Evolutionary conservation across 306 rosid species (phyloP).

Genomic region (Cyamopsis tetragonoloba): DNA sequence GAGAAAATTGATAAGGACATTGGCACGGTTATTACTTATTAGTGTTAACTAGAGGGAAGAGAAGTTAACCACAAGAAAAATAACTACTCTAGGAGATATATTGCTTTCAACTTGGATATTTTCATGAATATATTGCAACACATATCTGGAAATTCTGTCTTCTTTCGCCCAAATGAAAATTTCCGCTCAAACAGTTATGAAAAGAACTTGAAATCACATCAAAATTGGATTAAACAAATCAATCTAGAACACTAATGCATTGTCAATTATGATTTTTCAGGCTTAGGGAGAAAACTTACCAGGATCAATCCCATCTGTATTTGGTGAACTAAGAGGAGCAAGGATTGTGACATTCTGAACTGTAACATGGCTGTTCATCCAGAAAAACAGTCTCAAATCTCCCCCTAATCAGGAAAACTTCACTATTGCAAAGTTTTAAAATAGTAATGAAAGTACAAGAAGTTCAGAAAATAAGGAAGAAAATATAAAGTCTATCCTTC

Average conservation of each 20-base stretch:
- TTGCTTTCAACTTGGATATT: not conserved
- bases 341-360: constrained; percentile 59
- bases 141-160: not conserved
- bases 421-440: constrained; percentile 38
- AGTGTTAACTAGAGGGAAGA: not conserved
- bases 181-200: not conserved
- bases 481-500: constrained; percentile 11
- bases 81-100: not conserved
- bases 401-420: constrained; percentile 42
- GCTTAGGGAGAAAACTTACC: constrained; percentile 38
- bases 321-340: constrained; percentile 63
- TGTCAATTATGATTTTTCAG: not conserved
- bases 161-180: not conserved
- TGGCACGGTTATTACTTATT: not conserved
- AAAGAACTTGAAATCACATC: not conserved
- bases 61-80: not conserved
- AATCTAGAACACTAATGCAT: not conserved
- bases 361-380: constrained; percentile 63
- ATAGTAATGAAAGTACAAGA: constrained; percentile 25
- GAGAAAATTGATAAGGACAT: not conserved
- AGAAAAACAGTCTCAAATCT: constrained; percentile 49
- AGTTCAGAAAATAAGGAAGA: constrained; percentile 10
- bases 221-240: not conserved
- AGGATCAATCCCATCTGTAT: constrained; percentile 76
- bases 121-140: not conserved